Percentiles rank a stretch among this genome's conserved stretches.
Conservation (phyloP, 2,329 filamentous ascomycete species). For the Pestalotiopsis fici region DNA sequence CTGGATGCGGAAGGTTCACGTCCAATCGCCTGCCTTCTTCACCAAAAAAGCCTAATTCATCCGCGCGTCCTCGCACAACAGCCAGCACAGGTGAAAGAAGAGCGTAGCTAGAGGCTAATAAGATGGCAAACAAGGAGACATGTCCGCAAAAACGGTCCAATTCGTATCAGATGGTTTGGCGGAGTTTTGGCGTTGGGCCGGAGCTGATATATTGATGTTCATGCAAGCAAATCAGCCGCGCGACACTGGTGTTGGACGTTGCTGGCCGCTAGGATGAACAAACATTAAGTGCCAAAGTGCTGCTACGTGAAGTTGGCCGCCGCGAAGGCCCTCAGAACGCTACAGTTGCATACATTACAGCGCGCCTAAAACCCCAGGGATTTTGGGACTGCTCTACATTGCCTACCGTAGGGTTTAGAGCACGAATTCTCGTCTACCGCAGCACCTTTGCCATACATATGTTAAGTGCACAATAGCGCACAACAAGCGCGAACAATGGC, state of each 20-base stretch:
- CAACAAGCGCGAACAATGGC: neutral
- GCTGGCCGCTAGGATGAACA: neutral
- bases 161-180: neutral
- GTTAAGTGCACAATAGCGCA: neutral
- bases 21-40: neutral
- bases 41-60: neutral
- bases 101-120: neutral
- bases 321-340: neutral
- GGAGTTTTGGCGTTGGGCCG: neutral
- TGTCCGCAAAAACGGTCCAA: neutral
- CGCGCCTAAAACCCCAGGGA: no score
- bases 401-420: neutral
- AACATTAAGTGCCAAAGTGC: neutral
- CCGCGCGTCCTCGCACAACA: neutral
- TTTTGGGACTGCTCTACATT: no score
- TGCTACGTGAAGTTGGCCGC: neutral
- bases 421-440: neutral
- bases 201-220: neutral
- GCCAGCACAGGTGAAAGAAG: neutral
- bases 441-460: neutral
- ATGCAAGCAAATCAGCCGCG: neutral
- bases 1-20: neutral
- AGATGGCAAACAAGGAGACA: neutral
- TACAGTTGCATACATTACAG: no score
- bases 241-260: neutral